Evolutionary conservation across 1,139 yeast genomes (phyloP).

Genomic region (Geotrichum fermentans): DNA sequence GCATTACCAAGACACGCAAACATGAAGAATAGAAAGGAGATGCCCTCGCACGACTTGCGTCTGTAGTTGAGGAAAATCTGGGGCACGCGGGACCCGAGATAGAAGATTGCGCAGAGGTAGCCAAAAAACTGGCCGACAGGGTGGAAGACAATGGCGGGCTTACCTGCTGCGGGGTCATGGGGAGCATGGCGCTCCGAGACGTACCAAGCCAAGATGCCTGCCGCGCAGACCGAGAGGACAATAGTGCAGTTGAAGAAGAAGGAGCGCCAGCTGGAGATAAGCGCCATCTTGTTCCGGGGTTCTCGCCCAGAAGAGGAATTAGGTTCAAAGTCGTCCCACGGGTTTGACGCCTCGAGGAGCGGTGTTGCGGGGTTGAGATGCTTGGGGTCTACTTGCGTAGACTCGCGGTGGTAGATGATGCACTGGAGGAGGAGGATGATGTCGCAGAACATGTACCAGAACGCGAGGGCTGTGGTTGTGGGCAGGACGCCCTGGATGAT

Average conservation of each 20-base stretch:
- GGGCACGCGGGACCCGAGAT: slow-evolving; percentile 87
- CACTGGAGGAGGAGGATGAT: slow-evolving; percentile 77
- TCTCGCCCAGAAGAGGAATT: neutral
- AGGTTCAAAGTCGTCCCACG: slow-evolving; percentile 31
- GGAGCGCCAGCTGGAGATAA: slow-evolving; percentile 7
- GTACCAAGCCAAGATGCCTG: slow-evolving; percentile 84
- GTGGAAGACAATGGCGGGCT: slow-evolving; percentile 52
- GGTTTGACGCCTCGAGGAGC: slow-evolving; percentile 63
- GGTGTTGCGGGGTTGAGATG: slow-evolving; percentile 92
- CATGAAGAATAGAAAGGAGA: slow-evolving; percentile 81
- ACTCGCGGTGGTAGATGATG: slow-evolving; percentile 53
- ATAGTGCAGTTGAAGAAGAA: slow-evolving; percentile 53
- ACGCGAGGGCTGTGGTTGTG: slow-evolving; percentile 79
- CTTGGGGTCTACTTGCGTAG: slow-evolving; percentile 56
- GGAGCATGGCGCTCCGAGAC: slow-evolving; percentile 41
- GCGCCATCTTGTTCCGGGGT: neutral
- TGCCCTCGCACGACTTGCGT: slow-evolving; percentile 89
- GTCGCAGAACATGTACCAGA: slow-evolving; percentile 89
- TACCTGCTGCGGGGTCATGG: slow-evolving; percentile 30
- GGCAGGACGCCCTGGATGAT: slow-evolving; percentile 82
- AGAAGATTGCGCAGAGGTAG: slow-evolving; percentile 81
- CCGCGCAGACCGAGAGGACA: slow-evolving; percentile 62
- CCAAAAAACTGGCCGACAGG: slow-evolving; percentile 84
- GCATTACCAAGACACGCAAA: slow-evolving; percentile 91
- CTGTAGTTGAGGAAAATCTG: slow-evolving; percentile 77